These are phyloP conservation scores for Sisymbrium altissimum DNA, from an alignment of 345 rosid species.

Conservation along the genomic window DNA sequence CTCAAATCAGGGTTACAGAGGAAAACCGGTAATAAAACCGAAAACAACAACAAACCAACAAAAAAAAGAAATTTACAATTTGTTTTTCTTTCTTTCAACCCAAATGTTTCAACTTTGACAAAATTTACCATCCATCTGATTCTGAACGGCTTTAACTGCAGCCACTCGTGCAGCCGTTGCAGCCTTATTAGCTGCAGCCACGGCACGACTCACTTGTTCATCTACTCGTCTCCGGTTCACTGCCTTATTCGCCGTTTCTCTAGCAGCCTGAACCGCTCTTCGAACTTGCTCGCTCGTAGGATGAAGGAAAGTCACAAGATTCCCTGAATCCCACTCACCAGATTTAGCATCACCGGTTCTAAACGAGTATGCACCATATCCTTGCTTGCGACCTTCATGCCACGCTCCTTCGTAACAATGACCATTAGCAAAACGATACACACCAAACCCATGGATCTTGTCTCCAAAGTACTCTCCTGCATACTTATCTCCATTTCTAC, in stretches of 20 bases:
- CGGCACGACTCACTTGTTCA: slow-evolving; percentile 71
- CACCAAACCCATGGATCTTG: slow-evolving; percentile 88
- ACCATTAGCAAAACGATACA: slow-evolving; percentile 82
- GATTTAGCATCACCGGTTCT: slow-evolving; percentile 60
- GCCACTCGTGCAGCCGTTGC: slow-evolving; percentile 98
- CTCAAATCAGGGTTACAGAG: slow-evolving; percentile 36
- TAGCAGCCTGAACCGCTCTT: slow-evolving; percentile 75
- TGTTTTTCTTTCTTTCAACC: background rate
- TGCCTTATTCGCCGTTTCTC: slow-evolving; percentile 73
- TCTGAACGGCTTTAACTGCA: slow-evolving; percentile 92
- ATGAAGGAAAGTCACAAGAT: slow-evolving; percentile 47
- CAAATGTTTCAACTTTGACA: slow-evolving; percentile 42
- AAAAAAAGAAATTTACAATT: slow-evolving; percentile 14
- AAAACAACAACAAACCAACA: background rate
- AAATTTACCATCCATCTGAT: slow-evolving; percentile 85
- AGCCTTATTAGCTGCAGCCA: slow-evolving; percentile 71
- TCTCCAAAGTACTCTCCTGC: slow-evolving; percentile 95
- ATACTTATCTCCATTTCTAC: slow-evolving; percentile 88
- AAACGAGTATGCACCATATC: slow-evolving; percentile 80
- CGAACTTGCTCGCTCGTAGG: slow-evolving; percentile 50
- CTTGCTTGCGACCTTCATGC: slow-evolving; percentile 98
- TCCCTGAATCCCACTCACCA: slow-evolving; percentile 87
- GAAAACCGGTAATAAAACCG: background rate
- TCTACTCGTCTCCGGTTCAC: slow-evolving; percentile 56
- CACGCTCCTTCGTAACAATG: slow-evolving; percentile 96